Evolutionary conservation across 108 stramenopile genomes (phyloP).

Genomic region (Fistulifera pelliculosa): DNA sequence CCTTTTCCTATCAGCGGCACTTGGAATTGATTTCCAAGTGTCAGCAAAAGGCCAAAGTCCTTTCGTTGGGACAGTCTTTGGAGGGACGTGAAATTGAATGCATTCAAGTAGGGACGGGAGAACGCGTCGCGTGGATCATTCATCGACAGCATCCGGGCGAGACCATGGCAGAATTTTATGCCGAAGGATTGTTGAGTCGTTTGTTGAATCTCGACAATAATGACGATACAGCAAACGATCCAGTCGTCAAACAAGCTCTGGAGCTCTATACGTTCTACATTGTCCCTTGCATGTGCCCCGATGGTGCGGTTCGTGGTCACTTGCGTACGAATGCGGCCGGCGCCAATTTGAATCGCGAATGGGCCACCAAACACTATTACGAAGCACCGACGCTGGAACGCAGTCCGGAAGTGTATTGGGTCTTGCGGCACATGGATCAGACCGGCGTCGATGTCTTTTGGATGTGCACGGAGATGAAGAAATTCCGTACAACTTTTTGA

Average conservation of each 20-base stretch:
- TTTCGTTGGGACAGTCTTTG: conserved; percentile 50
- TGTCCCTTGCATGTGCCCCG: conserved; percentile 81
- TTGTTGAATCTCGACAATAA: conserved; percentile 29
- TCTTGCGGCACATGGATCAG: conserved; percentile 72
- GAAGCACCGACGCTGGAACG: conserved; percentile 68
- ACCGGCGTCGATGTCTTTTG: conserved; percentile 77
- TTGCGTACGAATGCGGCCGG: conserved; percentile 76
- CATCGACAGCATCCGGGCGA: conserved; percentile 83
- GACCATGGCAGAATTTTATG: conserved; percentile 55
- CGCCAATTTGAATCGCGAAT: conserved; percentile 82
- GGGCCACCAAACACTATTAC: conserved; percentile 61
- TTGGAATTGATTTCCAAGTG: conserved; percentile 40
- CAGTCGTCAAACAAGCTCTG: conserved; percentile 25
- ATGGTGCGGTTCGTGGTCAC: conserved; percentile 71
- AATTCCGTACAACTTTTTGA: conserved; percentile 71
- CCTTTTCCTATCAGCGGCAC: conserved; percentile 49
- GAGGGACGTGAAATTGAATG: conserved; percentile 71
- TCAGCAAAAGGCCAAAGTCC: conserved; percentile 9
- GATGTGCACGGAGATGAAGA: conserved; percentile 89
- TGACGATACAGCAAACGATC: conserved; percentile 30
- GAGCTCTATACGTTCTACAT: conserved; percentile 70
- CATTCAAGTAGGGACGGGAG: conserved; percentile 48
- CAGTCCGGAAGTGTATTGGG: conserved; percentile 75
- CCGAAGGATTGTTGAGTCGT: conserved; percentile 35
- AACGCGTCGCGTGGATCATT: conserved; percentile 60